These are phyloP conservation scores for Pichia rugopelliculosa DNA, from an alignment of 805 yeast species.

Conservation along the genomic window DNA sequence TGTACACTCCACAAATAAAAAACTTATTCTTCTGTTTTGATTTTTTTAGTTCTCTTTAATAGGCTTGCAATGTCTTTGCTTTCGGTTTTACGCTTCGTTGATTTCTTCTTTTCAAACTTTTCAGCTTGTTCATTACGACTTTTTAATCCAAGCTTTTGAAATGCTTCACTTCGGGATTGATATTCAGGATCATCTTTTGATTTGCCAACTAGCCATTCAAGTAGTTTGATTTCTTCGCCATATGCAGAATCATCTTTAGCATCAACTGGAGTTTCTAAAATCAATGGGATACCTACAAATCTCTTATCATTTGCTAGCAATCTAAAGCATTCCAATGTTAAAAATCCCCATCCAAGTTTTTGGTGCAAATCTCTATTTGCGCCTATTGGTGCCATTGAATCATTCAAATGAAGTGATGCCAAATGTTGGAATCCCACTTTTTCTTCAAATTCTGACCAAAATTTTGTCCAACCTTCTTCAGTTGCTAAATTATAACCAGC, in stretches of 20 bases:
- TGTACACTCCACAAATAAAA: neutral
- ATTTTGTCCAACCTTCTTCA: conserved; percentile 46
- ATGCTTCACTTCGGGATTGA: conserved; percentile 36
- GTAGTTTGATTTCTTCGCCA: conserved; percentile 73
- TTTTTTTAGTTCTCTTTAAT: conserved; percentile 17
- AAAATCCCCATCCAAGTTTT: conserved; percentile 77
- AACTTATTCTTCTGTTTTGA: conserved; percentile 9
- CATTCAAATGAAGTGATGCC: conserved; percentile 81
- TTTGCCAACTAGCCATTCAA: conserved; percentile 74
- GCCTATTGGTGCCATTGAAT: conserved; percentile 88
- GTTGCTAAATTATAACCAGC: conserved; percentile 88
- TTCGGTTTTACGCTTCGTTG: conserved; percentile 21
- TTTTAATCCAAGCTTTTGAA: conserved; percentile 54
- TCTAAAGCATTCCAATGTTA: conserved; percentile 82
- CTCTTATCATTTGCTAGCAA: conserved; percentile 61
- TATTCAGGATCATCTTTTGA: conserved; percentile 48
- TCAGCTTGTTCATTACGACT: conserved; percentile 64
- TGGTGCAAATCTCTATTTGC: conserved; percentile 91
- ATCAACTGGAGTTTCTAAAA: conserved; percentile 77
- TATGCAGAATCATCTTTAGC: conserved; percentile 54
- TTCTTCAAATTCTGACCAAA: conserved; percentile 73
- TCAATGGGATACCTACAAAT: conserved; percentile 62
- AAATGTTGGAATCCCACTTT: conserved; percentile 70
- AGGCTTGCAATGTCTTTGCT: conserved; percentile 20
- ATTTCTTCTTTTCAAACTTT: conserved; percentile 52